A percentile compares a stretch with the other conserved stretches of the same genome.
Evolutionary conservation across 164 flowering plant species (phyloP).

Genomic region (Magnolia sinica): DNA sequence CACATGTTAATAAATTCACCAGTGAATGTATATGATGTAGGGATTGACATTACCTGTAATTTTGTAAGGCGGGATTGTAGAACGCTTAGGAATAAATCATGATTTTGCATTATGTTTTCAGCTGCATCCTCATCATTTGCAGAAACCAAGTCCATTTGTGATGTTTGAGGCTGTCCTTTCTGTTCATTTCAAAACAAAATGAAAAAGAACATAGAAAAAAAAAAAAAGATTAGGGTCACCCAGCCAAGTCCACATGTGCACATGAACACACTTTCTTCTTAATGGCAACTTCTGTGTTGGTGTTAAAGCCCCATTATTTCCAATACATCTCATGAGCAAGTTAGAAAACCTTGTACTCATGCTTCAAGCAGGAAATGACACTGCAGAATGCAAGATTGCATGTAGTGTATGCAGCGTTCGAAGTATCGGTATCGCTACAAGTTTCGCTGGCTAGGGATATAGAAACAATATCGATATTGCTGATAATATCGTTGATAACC

Average conservation of each 20-base stretch:
- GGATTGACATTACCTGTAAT: slow-evolving; percentile 58
- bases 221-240: background rate
- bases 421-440: too few relatives aligned
- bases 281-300: background rate
- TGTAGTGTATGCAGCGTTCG: too few relatives aligned
- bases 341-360: background rate
- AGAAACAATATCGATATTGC: too few relatives aligned
- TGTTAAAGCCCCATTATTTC: background rate
- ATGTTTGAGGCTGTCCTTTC: slow-evolving; percentile 41
- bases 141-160: slow-evolving; percentile 31
- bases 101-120: slow-evolving; percentile 65
- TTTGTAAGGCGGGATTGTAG: slow-evolving; percentile 78
- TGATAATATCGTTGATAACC: too few relatives aligned
- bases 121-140: slow-evolving; percentile 32
- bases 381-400: too few relatives aligned
- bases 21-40: background rate
- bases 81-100: slow-evolving; percentile 64
- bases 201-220: background rate
- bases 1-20: background rate
- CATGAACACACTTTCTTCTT: background rate
- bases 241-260: background rate
- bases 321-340: background rate
- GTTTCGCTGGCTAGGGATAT: too few relatives aligned
- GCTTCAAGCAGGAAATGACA: too few relatives aligned
- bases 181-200: slow-evolving; percentile 26